These are phyloP conservation scores for Uromyces viciae-fabae DNA, from an alignment of 1,284 basidiomycete genomes.

Conservation along the genomic window DNA sequence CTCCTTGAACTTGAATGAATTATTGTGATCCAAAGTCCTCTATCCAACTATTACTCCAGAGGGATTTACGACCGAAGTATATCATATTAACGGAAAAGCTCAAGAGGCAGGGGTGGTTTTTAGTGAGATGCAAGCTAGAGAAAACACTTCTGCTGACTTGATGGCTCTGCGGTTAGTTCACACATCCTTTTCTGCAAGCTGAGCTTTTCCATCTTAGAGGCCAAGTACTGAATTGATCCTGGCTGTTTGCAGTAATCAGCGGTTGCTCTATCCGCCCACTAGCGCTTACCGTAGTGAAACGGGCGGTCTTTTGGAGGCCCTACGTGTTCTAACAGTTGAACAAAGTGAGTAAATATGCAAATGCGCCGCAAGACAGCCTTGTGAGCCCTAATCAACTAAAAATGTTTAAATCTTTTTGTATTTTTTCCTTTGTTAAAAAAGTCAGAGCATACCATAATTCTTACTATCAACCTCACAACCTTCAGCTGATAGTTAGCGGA, in stretches of 20 bases:
- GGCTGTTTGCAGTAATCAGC: constrained; percentile 64
- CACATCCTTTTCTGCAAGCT: not conserved
- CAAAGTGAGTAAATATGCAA: constrained; percentile 63
- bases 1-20: not conserved
- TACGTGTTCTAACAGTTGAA: constrained; percentile 79
- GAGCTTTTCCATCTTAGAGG: not conserved
- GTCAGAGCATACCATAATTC: constrained; percentile 83
- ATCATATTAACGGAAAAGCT: constrained; percentile 81
- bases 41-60: constrained; percentile 90
- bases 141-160: constrained; percentile 84
- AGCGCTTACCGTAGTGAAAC: constrained; percentile 96
- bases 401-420: not conserved
- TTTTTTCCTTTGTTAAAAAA: constrained; percentile 54
- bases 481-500: constrained; percentile 76
- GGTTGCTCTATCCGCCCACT: constrained; percentile 70
- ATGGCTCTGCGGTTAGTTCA: constrained; percentile 71
- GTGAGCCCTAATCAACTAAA: too few species aligned
- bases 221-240: constrained; percentile 42
- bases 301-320: constrained; percentile 87
- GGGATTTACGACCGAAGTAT: constrained; percentile 84
- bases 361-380: too few species aligned
- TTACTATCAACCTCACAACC: constrained; percentile 93
- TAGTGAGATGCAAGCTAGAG: constrained; percentile 95
- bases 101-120: constrained; percentile 95
- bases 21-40: too few species aligned